Evolutionary conservation across 2,329 filamentous ascomycete species (phyloP).

Genomic region (Alternaria longipes): DNA sequence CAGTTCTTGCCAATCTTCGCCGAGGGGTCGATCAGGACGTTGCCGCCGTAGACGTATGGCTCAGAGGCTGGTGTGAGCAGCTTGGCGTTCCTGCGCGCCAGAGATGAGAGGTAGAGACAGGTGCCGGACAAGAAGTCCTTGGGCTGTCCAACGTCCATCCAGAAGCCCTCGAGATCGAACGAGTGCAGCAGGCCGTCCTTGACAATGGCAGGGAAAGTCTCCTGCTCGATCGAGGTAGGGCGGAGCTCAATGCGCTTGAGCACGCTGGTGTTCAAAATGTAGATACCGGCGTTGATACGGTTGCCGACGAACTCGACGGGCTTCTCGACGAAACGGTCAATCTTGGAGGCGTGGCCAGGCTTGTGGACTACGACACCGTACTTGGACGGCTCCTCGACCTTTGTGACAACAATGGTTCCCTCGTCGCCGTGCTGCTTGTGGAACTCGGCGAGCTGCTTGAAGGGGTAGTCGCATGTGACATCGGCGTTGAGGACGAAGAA

Average conservation of each 20-base stretch:
- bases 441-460: constrained; percentile 87
- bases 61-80: constrained; percentile 77
- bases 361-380: constrained; percentile 99
- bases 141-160: constrained; percentile 99
- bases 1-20: constrained; percentile 99
- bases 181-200: constrained; percentile 91
- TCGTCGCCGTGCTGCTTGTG: constrained; percentile 93
- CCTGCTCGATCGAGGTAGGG: constrained; percentile 97
- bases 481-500: constrained; percentile 99
- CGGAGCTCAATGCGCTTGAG: constrained; percentile 92
- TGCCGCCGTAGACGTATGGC: constrained; percentile 88
- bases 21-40: constrained; percentile 91
- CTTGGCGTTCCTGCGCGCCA: constrained; percentile 89
- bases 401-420: constrained; percentile 97
- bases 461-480: constrained; percentile 97
- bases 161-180: constrained; percentile 96
- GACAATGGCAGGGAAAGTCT: constrained; percentile 95
- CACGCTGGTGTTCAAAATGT: constrained; percentile 94
- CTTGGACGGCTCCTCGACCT: constrained; percentile 98
- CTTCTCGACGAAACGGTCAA: constrained; percentile 99
- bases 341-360: constrained; percentile 86
- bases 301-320: constrained; percentile 98
- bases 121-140: constrained; percentile 98
- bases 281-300: constrained; percentile 98
- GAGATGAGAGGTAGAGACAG: constrained; percentile 92